Conservation (phyloP, 257 asterid genomes). For the Nicotiana obtusifolia region DNA sequence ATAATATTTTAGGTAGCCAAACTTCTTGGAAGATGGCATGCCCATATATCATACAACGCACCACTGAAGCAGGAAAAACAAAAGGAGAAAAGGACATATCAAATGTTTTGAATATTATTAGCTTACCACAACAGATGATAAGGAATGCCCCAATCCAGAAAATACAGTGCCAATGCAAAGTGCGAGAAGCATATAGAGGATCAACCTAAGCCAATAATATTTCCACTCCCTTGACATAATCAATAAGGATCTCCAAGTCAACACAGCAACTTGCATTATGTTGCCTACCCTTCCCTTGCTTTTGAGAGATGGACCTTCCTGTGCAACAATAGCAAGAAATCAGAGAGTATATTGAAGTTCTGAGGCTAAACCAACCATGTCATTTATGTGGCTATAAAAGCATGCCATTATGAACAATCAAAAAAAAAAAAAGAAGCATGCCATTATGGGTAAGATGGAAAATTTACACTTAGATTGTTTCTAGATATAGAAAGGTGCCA, state of each 20-base stretch:
- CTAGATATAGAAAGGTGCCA: neutral
- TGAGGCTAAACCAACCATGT: neutral
- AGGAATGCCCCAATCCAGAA: conserved; percentile 92
- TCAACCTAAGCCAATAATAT: conserved; percentile 94
- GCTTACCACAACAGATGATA: conserved; percentile 92
- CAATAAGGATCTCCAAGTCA: conserved; percentile 95
- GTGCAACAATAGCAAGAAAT: conserved; percentile 19
- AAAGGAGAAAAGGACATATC: neutral
- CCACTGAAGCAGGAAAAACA: neutral
- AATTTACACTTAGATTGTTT: neutral
- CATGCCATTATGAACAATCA: neutral
- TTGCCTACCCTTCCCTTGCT: conserved; percentile 78
- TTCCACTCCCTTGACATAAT: conserved; percentile 99
- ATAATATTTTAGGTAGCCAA: neutral
- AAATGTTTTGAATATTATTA: neutral
- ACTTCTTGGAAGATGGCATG: neutral
- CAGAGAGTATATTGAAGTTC: neutral
- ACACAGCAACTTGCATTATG: conserved; percentile 53
- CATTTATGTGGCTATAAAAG: neutral
- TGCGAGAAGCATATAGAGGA: conserved; percentile 70
- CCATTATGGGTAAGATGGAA: neutral
- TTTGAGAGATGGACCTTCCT: conserved; percentile 89
- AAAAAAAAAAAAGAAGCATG: neutral
- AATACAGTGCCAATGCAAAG: conserved; percentile 76
- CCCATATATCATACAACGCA: neutral